Base-by-base conservation (phyloP, 1,284 basidiomycete species). In the Leccinum griseonigrum region DNA sequence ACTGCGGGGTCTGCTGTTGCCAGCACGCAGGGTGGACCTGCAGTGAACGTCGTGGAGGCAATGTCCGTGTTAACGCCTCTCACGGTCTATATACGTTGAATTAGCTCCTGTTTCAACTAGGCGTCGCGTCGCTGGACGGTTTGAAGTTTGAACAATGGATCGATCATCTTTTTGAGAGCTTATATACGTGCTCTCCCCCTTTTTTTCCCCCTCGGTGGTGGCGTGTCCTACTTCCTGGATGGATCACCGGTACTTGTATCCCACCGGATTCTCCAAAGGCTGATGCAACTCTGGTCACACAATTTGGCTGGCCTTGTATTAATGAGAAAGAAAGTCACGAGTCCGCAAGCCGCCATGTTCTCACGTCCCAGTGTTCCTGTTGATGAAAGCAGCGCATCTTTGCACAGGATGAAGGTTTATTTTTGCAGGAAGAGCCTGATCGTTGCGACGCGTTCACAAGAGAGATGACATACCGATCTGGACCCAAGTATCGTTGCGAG, bases 71-170 rank as follows among this genome's bases (percentile, higher is more conserved):
- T 4, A 43, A 55, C 36, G 38, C 66, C 61, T 69, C 68, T 63
- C 68, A 72, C 68, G 68, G 68, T 69, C 68, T 66, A 70, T 63
- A 70, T 67, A 60, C 34, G 66, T 46, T 18, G 57, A 66, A 66
- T 66, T 66, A 57, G 22, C 63, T 66, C 68, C 68, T 69, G 54
- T 68, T 60, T 28, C 14, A 4, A 16, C 26, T 32, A 1, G 7
- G 18, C 4, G 18, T n/a, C 13, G 26, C 40, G 40, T 40, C 36
- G 36, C 11, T 16, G n/a, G 13, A 59, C 7, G 1, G 10, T 36
- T 14, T 34, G 7, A 38, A 31, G 10, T 36, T 14, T 34, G 7
- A 38, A 31, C 29, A 29, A 40, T 14, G n/a, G 58, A n/a, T 13
- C n/a, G 18, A 7, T 34, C 11, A 34, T 34, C 22, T 43, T 43